These are phyloP conservation scores for Salix arbutifolia DNA, from an alignment of 345 rosid genomes.

Conservation along the genomic window DNA sequence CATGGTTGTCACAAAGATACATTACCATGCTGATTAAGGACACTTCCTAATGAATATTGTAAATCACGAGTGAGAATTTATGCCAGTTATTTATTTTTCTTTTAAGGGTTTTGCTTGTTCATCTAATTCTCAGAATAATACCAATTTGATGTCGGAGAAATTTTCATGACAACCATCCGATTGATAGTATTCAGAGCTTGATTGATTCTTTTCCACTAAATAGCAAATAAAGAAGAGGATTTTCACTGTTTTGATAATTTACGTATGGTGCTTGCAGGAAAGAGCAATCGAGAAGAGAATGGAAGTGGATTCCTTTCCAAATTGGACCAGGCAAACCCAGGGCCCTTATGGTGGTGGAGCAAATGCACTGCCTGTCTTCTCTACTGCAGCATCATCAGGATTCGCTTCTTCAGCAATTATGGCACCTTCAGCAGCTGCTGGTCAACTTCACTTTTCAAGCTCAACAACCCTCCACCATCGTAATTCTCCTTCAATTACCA, in stretches of 20 bases:
- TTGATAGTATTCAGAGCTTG: background rate
- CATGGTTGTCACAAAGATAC: background rate
- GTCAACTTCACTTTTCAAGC: constrained; percentile 24
- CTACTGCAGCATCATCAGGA: constrained; percentile 99
- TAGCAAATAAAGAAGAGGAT: no score
- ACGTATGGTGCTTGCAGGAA: constrained; percentile 35
- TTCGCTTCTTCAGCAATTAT: constrained; percentile 52
- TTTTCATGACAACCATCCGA: background rate
- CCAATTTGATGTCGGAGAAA: background rate
- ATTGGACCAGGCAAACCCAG: constrained; percentile 36
- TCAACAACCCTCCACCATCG: constrained; percentile 17
- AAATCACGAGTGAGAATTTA: background rate
- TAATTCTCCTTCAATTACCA: constrained; percentile 12
- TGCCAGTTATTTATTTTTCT: background rate
- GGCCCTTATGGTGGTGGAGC: constrained; percentile 31
- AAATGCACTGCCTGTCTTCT: constrained; percentile 36
- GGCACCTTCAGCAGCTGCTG: constrained; percentile 32
- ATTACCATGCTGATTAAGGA: background rate
- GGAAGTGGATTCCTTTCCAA: constrained; percentile 29
- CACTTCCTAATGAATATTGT: background rate
- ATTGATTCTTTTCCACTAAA: background rate
- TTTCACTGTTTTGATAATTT: background rate
- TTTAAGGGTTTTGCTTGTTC: background rate
- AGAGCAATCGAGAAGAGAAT: constrained; percentile 57
- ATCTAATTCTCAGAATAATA: background rate